Evolutionary conservation across 495 filamentous ascomycete genomes (phyloP).

Genomic region (Annulohypoxylon maeteangense): DNA sequence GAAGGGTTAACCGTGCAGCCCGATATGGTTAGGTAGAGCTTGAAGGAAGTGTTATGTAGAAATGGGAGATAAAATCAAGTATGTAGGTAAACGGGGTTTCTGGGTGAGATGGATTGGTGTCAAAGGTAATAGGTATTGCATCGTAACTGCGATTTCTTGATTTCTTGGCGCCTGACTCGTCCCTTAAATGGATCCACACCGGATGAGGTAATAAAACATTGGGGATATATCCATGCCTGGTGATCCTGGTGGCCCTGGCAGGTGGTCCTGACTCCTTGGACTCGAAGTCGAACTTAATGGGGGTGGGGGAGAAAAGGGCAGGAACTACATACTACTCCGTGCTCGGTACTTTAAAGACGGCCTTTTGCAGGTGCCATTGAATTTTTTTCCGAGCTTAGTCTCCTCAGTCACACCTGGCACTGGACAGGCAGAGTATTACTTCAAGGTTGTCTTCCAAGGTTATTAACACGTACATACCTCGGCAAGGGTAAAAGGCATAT

Average conservation of each 20-base stretch:
- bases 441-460: background rate
- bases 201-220: conserved; percentile 36
- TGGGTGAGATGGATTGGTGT: conserved; percentile 19
- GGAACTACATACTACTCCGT: conserved; percentile 1
- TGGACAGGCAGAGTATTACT: background rate
- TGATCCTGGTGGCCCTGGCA: conserved; percentile 3
- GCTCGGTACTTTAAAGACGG: conserved; percentile 2
- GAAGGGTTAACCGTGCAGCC: conserved; percentile 21
- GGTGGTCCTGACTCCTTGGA: background rate
- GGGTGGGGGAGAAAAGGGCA: background rate
- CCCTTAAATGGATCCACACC: conserved; percentile 34
- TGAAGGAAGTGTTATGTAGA: conserved; percentile 5
- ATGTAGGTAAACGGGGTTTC: conserved; percentile 10
- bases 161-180: conserved; percentile 40
- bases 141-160: conserved; percentile 32
- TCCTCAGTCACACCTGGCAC: background rate
- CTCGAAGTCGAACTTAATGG: background rate
- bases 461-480: conserved; percentile 1
- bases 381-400: background rate
- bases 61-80: conserved; percentile 1
- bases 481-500: background rate
- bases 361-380: background rate
- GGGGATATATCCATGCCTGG: no score
- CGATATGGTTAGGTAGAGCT: conserved; percentile 35
- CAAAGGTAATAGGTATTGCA: conserved; percentile 13